Evolutionary conservation across 352 stramenopile genomes (phyloP).

Genomic region (Phytophthora colocasiae): DNA sequence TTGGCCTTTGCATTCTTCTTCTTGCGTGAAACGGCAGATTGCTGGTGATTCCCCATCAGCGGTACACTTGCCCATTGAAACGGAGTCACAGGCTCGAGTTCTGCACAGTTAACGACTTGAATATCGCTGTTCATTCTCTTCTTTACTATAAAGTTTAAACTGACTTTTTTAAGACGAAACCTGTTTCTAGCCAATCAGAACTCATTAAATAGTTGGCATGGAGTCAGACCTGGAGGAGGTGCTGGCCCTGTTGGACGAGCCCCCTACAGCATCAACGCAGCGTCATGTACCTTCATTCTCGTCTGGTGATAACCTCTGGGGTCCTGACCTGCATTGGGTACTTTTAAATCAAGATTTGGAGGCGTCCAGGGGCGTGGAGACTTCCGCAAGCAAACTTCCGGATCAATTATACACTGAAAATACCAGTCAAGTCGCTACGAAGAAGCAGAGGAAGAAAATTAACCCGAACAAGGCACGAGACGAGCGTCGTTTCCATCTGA

Average conservation of each 20-base stretch:
- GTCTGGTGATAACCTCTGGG: not conserved
- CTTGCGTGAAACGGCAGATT: not conserved
- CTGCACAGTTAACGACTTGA: not conserved
- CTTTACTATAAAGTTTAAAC: no score
- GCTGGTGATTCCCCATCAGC: no score
- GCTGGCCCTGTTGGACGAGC: conserved; percentile 26
- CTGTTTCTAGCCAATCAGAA: not conserved
- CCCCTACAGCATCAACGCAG: not conserved
- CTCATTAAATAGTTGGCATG: conserved; percentile 5
- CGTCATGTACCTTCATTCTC: not conserved
- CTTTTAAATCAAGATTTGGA: conserved; percentile 3
- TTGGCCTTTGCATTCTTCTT: conserved; percentile 29
- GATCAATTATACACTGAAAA: not conserved
- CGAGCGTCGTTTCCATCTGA: conserved; percentile 34
- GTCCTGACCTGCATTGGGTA: not conserved
- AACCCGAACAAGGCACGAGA: conserved; percentile 42
- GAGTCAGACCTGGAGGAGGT: conserved; percentile 21
- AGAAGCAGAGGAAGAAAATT: conserved; percentile 26
- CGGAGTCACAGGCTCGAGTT: not conserved
- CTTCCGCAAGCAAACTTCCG: not conserved
- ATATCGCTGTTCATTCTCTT: conserved; percentile 1
- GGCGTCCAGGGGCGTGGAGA: not conserved
- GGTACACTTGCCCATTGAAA: no score
- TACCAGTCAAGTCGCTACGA: not conserved
- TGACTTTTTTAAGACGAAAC: no score